phyloP scores from a whole-genome alignment of 805 yeast species.

The Lipomyces mesembrius region DNA sequence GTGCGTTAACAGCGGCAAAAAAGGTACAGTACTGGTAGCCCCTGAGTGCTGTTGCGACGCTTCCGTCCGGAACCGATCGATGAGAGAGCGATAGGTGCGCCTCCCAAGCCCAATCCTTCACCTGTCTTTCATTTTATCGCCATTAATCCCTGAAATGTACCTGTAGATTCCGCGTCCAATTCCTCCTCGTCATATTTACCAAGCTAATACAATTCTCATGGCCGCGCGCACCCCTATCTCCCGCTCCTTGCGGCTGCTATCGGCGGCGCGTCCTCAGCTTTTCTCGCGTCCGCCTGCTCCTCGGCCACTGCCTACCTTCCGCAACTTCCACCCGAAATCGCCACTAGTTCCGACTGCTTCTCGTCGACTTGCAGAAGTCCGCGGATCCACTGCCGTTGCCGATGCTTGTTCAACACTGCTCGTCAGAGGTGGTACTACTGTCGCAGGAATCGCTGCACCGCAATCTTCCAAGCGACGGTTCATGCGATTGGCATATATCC shows the following conservation, averaged over 20 bases:
- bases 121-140: neutral
- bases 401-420: neutral
- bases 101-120: no score
- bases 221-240: neutral
- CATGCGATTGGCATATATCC: constrained; percentile 15
- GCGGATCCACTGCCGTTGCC: neutral
- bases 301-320: neutral
- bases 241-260: neutral
- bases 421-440: constrained; percentile 5
- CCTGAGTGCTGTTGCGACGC: no score
- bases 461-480: constrained; percentile 14
- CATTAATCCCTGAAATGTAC: neutral
- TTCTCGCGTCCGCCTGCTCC: neutral
- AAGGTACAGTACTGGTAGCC: no score
- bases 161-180: neutral
- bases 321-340: neutral
- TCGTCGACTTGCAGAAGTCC: neutral
- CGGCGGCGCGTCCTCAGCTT: neutral
- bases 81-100: no score
- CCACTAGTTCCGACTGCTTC: neutral
- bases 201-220: neutral
- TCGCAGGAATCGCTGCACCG: constrained; percentile 1
- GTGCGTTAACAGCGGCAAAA: no score
- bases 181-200: neutral
- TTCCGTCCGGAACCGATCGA: no score